Conservation (phyloP, 148 eudicot species). For the Rhododendron ovatum region DNA sequence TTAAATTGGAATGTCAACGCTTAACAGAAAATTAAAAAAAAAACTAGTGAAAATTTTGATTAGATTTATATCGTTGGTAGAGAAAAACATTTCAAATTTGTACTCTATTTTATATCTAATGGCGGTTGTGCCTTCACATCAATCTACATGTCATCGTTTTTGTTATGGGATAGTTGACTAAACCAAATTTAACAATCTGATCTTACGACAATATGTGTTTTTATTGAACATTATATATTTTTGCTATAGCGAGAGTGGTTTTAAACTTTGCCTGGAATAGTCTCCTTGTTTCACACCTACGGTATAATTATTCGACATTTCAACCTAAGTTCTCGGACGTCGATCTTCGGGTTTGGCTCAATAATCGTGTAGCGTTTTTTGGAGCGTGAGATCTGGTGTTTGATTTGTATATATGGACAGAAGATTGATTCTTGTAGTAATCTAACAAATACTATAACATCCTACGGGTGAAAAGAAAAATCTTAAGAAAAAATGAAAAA, state of each 20-base stretch:
- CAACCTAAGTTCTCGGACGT: background rate
- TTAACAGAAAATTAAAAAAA: background rate
- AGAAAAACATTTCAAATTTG: background rate
- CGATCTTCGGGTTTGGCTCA: background rate
- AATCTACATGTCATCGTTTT: background rate
- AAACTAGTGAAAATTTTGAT: background rate
- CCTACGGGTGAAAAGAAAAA: too few relatives aligned
- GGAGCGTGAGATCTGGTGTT: background rate
- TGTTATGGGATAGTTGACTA: background rate
- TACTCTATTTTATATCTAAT: background rate
- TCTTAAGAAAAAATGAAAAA: too few relatives aligned
- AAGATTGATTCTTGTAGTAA: too few relatives aligned
- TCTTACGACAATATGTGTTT: background rate
- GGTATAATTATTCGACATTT: background rate
- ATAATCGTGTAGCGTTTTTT: background rate
- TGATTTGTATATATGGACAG: too few relatives aligned
- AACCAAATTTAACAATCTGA: background rate
- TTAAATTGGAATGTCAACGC: background rate
- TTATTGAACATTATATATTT: background rate
- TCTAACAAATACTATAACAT: too few relatives aligned
- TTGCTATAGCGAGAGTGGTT: background rate
- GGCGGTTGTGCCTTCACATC: conserved; percentile 6
- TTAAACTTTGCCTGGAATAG: background rate
- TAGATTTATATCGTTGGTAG: background rate
- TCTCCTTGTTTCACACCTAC: background rate